These are phyloP conservation scores for Fraxinus sp. DNA, from an alignment of 305 asterid genomes.

Conservation along the genomic window DNA sequence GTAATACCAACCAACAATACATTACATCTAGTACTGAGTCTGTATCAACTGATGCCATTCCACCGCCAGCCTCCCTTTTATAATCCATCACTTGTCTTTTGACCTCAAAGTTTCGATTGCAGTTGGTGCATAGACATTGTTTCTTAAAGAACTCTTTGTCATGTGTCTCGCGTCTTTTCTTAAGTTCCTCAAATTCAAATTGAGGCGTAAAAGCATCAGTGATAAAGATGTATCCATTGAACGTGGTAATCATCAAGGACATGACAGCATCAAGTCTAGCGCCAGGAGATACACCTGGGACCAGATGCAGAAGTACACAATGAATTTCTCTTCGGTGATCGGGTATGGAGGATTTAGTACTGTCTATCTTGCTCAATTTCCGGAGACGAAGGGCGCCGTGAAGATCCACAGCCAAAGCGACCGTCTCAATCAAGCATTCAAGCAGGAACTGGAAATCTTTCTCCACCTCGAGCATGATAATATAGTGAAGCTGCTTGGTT, in stretches of 20 bases:
- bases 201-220: not conserved
- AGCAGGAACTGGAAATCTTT: conserved; percentile 39
- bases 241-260: not conserved
- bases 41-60: not conserved
- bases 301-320: conserved; percentile 25
- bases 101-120: not conserved
- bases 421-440: conserved; percentile 31
- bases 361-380: conserved; percentile 36
- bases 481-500: conserved; percentile 42
- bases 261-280: not conserved
- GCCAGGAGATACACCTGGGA: conserved; percentile 24
- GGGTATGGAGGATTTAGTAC: conserved; percentile 46
- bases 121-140: not conserved
- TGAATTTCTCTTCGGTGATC: conserved; percentile 32
- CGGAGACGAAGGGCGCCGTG: conserved; percentile 26
- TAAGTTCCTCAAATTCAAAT: conserved; percentile 24
- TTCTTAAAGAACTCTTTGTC: not conserved
- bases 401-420: conserved; percentile 35
- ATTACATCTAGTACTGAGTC: not conserved
- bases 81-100: not conserved
- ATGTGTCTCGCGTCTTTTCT: conserved; percentile 28
- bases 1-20: not conserved
- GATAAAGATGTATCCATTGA: not conserved
- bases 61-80: conserved; percentile 19
- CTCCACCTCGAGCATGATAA: conserved; percentile 27